Evolutionary conservation across 2,329 filamentous ascomycete genomes (phyloP).

Genomic region (Arthrobotrys iridis): DNA sequence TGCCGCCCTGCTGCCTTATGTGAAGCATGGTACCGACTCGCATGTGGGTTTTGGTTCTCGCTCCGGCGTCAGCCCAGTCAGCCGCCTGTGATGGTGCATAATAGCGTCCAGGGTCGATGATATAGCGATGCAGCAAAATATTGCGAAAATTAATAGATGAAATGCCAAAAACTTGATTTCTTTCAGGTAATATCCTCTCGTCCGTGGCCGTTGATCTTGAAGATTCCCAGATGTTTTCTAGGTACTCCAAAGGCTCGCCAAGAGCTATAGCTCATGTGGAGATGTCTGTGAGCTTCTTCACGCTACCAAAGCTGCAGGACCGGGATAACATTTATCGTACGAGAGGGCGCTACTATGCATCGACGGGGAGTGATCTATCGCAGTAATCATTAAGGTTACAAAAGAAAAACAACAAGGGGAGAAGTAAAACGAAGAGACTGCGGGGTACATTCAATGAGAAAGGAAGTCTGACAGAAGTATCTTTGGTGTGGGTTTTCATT

Average conservation of each 20-base stretch:
- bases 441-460: too few relatives aligned
- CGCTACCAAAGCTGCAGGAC: neutral
- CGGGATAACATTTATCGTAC: constrained; percentile 43
- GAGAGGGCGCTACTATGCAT: constrained; percentile 12
- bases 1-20: constrained; percentile 26
- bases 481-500: constrained; percentile 8
- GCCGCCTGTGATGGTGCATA: constrained; percentile 3
- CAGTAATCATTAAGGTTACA: neutral
- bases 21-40: constrained; percentile 26
- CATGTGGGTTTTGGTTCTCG: constrained; percentile 11
- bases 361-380: neutral
- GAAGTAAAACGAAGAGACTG: too few relatives aligned
- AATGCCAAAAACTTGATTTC: constrained; percentile 41
- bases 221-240: neutral
- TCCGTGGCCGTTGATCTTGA: neutral
- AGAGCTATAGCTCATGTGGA: constrained; percentile 11
- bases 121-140: constrained; percentile 12
- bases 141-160: constrained; percentile 9
- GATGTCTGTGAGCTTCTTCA: neutral
- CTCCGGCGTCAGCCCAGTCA: constrained; percentile 10
- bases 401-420: neutral
- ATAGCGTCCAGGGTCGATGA: constrained; percentile 2
- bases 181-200: neutral
- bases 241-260: constrained; percentile 6
- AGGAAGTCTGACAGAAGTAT: neutral